Conservation (phyloP, 1,139 yeast species). For the Diutina siamensis region DNA sequence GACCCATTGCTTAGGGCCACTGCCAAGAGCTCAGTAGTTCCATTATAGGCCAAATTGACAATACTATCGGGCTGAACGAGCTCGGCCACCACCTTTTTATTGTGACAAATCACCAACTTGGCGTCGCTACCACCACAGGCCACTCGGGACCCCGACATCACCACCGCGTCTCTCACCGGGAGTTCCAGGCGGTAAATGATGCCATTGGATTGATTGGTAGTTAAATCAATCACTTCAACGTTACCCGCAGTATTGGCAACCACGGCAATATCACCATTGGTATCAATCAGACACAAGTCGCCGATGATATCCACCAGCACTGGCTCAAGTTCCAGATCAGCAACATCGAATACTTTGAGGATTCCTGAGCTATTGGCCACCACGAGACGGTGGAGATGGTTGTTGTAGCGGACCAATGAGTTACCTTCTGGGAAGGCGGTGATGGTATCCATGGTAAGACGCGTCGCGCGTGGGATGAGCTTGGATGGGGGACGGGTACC, state of each 20-base stretch:
- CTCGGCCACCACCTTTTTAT: conserved; percentile 27
- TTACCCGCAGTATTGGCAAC: conserved; percentile 1
- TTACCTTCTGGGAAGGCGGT: conserved; percentile 37
- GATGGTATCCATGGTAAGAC: conserved; percentile 10
- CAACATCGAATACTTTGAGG: conserved; percentile 35
- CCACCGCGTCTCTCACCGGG: conserved; percentile 53
- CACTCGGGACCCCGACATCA: conserved; percentile 59
- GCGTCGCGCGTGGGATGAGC: not conserved
- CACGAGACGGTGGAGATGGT: conserved; percentile 23
- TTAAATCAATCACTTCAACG: conserved; percentile 9
- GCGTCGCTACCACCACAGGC: conserved; percentile 74
- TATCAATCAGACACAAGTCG: conserved; percentile 22
- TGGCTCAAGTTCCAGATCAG: conserved; percentile 42
- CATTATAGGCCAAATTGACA: conserved; percentile 50
- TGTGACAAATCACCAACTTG: conserved; percentile 43
- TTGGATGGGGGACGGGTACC: not conserved
- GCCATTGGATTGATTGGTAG: conserved; percentile 18
- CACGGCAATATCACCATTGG: conserved; percentile 7
- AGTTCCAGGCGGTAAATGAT: conserved; percentile 36
- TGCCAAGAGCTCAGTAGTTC: conserved; percentile 42
- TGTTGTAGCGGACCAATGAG: conserved; percentile 29
- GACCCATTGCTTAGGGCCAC: conserved; percentile 60
- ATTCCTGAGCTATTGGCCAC: conserved; percentile 42
- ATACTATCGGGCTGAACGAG: conserved; percentile 39
- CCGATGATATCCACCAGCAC: conserved; percentile 39